Evolutionary conservation across 2,329 filamentous ascomycete species (phyloP).

Genomic region (Neopestalotiopsis clavispora): DNA sequence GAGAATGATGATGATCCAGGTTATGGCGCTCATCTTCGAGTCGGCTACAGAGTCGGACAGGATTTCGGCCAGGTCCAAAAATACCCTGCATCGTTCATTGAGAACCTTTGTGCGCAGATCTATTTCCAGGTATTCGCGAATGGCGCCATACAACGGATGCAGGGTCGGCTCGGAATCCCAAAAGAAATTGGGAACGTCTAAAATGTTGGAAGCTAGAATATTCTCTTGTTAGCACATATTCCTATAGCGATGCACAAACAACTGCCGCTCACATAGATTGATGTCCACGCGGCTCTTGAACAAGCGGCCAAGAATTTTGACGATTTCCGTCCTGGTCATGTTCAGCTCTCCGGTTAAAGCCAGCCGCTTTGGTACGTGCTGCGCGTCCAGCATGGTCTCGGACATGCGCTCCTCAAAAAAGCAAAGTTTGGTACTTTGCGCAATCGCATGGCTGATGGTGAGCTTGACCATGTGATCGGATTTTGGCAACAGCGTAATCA

Average conservation of each 20-base stretch:
- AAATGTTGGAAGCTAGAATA: constrained; percentile 85
- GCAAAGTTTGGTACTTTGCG: constrained; percentile 94
- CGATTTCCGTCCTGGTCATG: constrained; percentile 90
- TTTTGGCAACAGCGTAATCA: constrained; percentile 93
- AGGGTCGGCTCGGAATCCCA: constrained; percentile 97
- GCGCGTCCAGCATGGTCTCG: constrained; percentile 89
- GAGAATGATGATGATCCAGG: constrained; percentile 96
- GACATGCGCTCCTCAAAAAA: constrained; percentile 98
- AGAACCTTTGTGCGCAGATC: constrained; percentile 94
- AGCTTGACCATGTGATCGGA: constrained; percentile 98
- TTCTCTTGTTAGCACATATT: constrained; percentile 24
- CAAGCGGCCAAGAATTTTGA: constrained; percentile 85
- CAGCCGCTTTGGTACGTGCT: constrained; percentile 87
- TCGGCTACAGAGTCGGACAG: constrained; percentile 90
- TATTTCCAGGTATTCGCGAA: constrained; percentile 97
- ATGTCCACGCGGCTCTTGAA: constrained; percentile 97
- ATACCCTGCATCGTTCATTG: constrained; percentile 95
- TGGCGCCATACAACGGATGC: constrained; percentile 90
- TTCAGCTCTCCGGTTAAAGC: constrained; percentile 89
- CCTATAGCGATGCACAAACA: neutral
- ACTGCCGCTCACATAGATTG: constrained; percentile 81
- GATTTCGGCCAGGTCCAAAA: constrained; percentile 94
- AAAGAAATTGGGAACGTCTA: constrained; percentile 96
- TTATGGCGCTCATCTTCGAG: constrained; percentile 93
- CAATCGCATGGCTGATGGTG: constrained; percentile 95